Evolutionary conservation across 371 early-diverging fungal species (phyloP).

Genomic region (Mortierella sp.): DNA sequence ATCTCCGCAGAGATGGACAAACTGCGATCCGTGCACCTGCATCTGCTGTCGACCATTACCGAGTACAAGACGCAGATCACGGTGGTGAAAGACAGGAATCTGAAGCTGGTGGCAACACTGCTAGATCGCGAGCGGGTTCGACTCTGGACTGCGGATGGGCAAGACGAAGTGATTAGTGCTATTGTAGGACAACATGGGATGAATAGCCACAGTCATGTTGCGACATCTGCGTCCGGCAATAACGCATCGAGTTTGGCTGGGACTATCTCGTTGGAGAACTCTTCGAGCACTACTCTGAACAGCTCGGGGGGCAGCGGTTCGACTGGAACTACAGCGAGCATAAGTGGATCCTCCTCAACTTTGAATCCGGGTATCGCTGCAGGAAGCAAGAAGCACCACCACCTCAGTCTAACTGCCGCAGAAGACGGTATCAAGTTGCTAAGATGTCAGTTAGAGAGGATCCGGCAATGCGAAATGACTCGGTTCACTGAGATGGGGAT

Average conservation of each 20-base stretch:
- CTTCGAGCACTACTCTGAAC: not conserved
- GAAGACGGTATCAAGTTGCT: conserved; percentile 53
- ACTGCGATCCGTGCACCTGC: conserved; percentile 60
- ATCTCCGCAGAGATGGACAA: conserved; percentile 69
- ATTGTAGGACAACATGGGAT: conserved; percentile 44
- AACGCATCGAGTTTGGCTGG: conserved; percentile 16
- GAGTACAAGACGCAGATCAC: conserved; percentile 54
- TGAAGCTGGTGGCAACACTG: conserved; percentile 47
- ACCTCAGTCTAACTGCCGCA: conserved; percentile 46
- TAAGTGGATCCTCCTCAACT: conserved; percentile 2
- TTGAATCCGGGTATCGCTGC: conserved; percentile 24
- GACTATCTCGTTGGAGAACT: conserved; percentile 8
- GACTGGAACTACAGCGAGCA: not conserved
- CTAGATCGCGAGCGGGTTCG: conserved; percentile 50
- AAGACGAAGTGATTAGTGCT: conserved; percentile 49
- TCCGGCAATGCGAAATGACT: conserved; percentile 51
- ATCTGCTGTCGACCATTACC: conserved; percentile 44
- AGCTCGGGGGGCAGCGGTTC: not conserved
- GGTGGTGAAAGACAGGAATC: conserved; percentile 48
- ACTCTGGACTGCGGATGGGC: conserved; percentile 51
- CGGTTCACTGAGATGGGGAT: conserved; percentile 52
- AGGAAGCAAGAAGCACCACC: conserved; percentile 47
- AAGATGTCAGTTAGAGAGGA: conserved; percentile 48
- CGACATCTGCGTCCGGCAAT: not conserved
- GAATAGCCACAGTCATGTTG: not conserved